A percentile compares a stretch with the other conserved stretches of the same genome.
phyloP scores from a whole-genome alignment of 2,329 filamentous ascomycete species.

The Fusarium tanahbumbuense region DNA sequence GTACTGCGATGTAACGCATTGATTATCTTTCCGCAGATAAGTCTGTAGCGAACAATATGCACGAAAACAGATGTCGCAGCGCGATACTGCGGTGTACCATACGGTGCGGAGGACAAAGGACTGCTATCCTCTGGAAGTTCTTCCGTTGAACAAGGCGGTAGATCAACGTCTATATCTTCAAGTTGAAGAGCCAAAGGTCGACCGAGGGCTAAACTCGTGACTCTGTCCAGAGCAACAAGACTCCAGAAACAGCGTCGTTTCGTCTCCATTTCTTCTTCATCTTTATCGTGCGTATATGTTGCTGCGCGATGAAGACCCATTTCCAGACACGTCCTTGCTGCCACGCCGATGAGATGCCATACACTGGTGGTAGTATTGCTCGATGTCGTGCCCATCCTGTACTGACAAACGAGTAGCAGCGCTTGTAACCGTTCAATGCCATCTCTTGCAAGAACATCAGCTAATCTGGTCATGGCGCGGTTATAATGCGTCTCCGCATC shows the following conservation, averaged over 20 bases:
- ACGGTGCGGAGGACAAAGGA: constrained; percentile 29
- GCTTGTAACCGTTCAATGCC: constrained; percentile 55
- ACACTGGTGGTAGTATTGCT: constrained; percentile 55
- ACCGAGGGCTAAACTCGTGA: constrained; percentile 53
- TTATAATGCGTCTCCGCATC: constrained; percentile 57
- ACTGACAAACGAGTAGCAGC: constrained; percentile 57
- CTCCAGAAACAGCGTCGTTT: constrained; percentile 56
- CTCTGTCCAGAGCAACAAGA: constrained; percentile 54
- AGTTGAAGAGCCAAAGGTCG: constrained; percentile 55
- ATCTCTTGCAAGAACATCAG: constrained; percentile 51
- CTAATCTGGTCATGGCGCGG: constrained; percentile 53
- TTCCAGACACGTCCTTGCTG: constrained; percentile 55
- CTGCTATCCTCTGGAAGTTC: constrained; percentile 28
- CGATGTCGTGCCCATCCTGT: constrained; percentile 55
- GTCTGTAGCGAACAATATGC: constrained; percentile 55
- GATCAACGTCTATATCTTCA: constrained; percentile 55
- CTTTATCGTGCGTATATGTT: constrained; percentile 46
- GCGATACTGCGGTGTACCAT: constrained; percentile 42
- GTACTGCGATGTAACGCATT: constrained; percentile 50
- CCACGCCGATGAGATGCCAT: constrained; percentile 59
- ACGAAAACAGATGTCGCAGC: constrained; percentile 51
- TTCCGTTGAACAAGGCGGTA: constrained; percentile 46
- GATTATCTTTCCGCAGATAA: constrained; percentile 55
- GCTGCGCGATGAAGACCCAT: constrained; percentile 56
- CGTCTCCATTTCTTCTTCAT: background rate